Conservation (phyloP, 805 yeast species). For the Helenozyma baotianmanensis region DNA sequence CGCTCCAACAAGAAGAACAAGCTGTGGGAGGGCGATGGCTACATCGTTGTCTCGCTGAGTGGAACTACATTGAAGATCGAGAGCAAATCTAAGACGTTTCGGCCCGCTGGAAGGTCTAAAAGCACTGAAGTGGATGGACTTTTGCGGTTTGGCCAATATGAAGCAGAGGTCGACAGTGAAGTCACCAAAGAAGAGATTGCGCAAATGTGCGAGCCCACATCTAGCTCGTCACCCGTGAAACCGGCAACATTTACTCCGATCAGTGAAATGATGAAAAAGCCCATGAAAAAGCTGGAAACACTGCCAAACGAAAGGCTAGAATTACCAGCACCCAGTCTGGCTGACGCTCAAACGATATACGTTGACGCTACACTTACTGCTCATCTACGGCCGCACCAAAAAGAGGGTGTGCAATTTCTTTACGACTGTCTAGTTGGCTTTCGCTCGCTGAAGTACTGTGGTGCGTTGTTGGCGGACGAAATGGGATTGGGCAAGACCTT, state of each 20-base stretch:
- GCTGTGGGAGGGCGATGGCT: constrained; percentile 94
- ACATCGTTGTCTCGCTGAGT: constrained; percentile 31
- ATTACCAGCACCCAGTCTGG: not conserved
- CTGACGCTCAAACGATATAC: constrained; percentile 31
- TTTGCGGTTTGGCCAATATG: constrained; percentile 52
- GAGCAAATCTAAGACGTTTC: constrained; percentile 18
- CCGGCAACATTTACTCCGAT: too few species aligned
- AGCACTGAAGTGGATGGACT: constrained; percentile 19
- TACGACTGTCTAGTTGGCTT: constrained; percentile 80
- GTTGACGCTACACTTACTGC: constrained; percentile 56
- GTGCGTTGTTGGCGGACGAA: constrained; percentile 90
- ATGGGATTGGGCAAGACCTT: constrained; percentile 92
- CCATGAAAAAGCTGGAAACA: too few species aligned
- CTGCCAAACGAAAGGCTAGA: too few species aligned
- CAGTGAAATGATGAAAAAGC: too few species aligned
- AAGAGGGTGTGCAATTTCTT: constrained; percentile 76
- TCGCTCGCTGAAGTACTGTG: constrained; percentile 46
- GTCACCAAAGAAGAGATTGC: constrained; percentile 6
- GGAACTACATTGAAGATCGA: constrained; percentile 25
- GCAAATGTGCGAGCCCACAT: too few species aligned
- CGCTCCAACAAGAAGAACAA: constrained; percentile 73
- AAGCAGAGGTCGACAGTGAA: constrained; percentile 51
- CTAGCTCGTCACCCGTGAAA: not conserved
- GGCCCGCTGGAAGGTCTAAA: constrained; percentile 14
- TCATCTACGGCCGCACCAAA: constrained; percentile 76